Base-by-base conservation (phyloP, 1,139 yeast genomes). In the Kodamaea alishanica region DNA sequence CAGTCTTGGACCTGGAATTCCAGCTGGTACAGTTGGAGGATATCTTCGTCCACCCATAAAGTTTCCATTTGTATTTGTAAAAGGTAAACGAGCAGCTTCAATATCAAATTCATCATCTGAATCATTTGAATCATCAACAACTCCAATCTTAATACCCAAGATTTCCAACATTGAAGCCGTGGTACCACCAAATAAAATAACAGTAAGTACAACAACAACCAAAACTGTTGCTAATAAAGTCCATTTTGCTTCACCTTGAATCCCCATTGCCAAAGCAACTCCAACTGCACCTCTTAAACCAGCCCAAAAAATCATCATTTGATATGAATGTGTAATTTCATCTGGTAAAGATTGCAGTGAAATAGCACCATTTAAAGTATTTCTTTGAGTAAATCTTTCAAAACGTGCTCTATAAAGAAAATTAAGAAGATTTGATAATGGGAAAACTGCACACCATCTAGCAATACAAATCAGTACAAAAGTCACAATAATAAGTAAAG, bases 301-400 rank as follows among this genome's bases (percentile, higher is more conserved):
- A 1, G 98, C 98, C 99, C 99, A 94, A 62, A 94, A 94, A 34
- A 94, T 87, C 98, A 94, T 92, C 88, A 90, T 88, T 64, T 94
- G 98, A 61, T 94, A 94, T 43, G 86, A 88, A 52, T 88, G 94
- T 20, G 96, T 92, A 44, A 94, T 89, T 63, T 90, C 97, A 52
- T 90, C 97, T 1, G 86, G 84, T n/a, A 72, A 64, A 5, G 75
- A 58, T 28, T 67, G 64, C 6, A 61, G 54, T 1, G 70, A 52
- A 28, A 72, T 61, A 10, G 73, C 74, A 23, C 73, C 75, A 36
- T 60, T 58, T 35, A 67, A 46, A 20, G 67, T 65, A 15, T 52
- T 51, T 43, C 66, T 50, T 26, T 60, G 58, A 34, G 61, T 58
- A 46, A 65, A 65, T 40, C 60, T 65, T 42, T 65, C 69, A 41